Evolutionary conservation across 2,329 filamentous ascomycete species (phyloP), one percentile per base, ranked within the genome.

Genomic region (Dryadomyces quercivorus): DNA sequence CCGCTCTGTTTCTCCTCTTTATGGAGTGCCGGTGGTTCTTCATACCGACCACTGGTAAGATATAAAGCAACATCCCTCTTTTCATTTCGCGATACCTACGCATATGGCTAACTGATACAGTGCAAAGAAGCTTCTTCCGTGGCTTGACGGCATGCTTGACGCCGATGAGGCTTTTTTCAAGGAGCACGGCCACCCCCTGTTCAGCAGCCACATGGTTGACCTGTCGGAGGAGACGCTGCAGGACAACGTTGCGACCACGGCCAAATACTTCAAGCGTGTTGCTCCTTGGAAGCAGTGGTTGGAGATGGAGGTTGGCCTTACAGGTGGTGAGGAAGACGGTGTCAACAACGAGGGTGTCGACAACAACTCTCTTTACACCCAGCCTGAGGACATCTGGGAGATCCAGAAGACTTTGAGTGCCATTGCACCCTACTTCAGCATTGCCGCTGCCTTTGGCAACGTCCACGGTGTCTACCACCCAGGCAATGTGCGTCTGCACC

Each of bases 251-350:
- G 70, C 85, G 68, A 96, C 88, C 68, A 97, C 92, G 58, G 88
- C 87, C 69, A 82, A 85, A 71, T 96, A 98, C 80, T 82, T 97
- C 60, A 85, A 95, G 83, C 87, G 92, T 63, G 88, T 86, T 68
- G 89, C 90, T 51, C 90, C 91, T 64, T 89, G 96, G 88, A 95
- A 94, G 81, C 90, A 96, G 75, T 97, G 89, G 89, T 83, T 98
- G 63, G 93, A 98, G 82, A 98, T 97, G 92, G 86, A 89, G 70
- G 77, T 94, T 61, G 88, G 86, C 69, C 94, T 96, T 74, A 97
- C 93, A 58, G 92, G 61, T 43, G 60, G 61, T 44, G 61, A 63
- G 60, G 61, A 63, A 57, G 61, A 63, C 48, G 60, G 56, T n/a
- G 91, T 97, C 71, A 95, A 96, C 86, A 97, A 97, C 79, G 90